Conservation (phyloP, 2,329 filamentous ascomycete genomes). For the Aureobasidium uvarum region DNA sequence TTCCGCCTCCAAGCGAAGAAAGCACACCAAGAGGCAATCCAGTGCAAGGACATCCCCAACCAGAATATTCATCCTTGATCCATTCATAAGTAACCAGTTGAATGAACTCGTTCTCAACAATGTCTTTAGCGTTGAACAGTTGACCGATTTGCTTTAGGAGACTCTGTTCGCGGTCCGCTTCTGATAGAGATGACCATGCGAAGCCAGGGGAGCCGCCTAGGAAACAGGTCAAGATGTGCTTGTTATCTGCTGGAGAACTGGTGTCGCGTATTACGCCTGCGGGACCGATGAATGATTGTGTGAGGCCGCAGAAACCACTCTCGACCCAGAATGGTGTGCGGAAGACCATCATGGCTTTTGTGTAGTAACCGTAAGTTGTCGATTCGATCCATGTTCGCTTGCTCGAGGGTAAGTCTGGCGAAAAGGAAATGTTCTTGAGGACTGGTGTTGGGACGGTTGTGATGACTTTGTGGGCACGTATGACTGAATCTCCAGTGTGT, state of each 20-base stretch:
- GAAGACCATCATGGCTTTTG: slow-evolving; percentile 53
- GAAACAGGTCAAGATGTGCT: slow-evolving; percentile 20
- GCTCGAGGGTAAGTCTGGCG: slow-evolving; percentile 46
- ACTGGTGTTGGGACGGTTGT: slow-evolving; percentile 51
- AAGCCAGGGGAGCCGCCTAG: slow-evolving; percentile 20
- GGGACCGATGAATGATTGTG: slow-evolving; percentile 49
- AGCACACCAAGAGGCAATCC: slow-evolving; percentile 12
- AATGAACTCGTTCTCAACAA: slow-evolving; percentile 17
- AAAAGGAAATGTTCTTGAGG: slow-evolving; percentile 49
- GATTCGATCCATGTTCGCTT: slow-evolving; percentile 43
- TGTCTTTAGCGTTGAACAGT: neutral
- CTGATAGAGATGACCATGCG: slow-evolving; percentile 26
- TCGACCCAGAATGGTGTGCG: slow-evolving; percentile 49
- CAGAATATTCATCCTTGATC: slow-evolving; percentile 32
- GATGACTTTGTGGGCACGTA: slow-evolving; percentile 49
- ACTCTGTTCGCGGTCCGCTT: neutral
- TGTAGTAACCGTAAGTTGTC: slow-evolving; percentile 50
- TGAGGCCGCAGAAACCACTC: slow-evolving; percentile 48
- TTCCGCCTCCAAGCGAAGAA: slow-evolving; percentile 29
- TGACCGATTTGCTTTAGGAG: slow-evolving; percentile 14
- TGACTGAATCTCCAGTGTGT: slow-evolving; percentile 35
- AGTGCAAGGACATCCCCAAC: slow-evolving; percentile 16
- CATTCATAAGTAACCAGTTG: slow-evolving; percentile 33
- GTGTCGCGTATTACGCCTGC: slow-evolving; percentile 50
- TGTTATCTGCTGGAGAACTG: slow-evolving; percentile 27